Evolutionary conservation across 768 basidiomycete species (phyloP), one percentile per base, ranked within the genome.

Genomic region (Pisolithus sp.): DNA sequence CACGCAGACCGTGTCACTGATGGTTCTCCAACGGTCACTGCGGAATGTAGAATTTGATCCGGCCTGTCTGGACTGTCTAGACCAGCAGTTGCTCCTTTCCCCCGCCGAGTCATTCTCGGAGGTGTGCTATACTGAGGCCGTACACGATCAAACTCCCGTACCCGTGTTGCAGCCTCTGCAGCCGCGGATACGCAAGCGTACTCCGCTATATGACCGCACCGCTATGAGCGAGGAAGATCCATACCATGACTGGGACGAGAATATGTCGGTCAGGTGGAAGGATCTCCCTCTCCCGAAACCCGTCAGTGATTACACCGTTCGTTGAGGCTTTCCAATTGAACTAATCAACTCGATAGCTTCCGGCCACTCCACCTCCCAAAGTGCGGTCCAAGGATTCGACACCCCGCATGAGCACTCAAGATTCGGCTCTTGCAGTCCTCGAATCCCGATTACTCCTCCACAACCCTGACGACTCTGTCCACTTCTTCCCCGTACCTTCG

Each of bases 21-120:
- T 62, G 23, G 65, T 70, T 6, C 62, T 68, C 42, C 65, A 64
- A 30, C 67, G 68, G 38, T 70, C 67, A 13, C 57, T 70, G 26
- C 67, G 54, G 48, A 62, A 68, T 53, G 64, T 73, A 55, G 68
- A 71, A 48, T 67, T 76, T 53, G 73, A 75, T 59, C 62, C 67
- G 8, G 57, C 68, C 7, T 73, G 73, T 55, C 67, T 76, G 20
- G 63, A 73, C 52, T 65, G 65, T 37, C 70, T 76, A 36, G 75
- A 76, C 58, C 64, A 74, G 20, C 69, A 73, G 53, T 69, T 76
- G 0, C 67, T 76, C 10, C 58, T 68, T 28, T 65, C 68, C 0
- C 75, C 75, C 9, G 59, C 66, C 3, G 71, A 73, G 23, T 65
- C 73, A 23, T 76, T 74, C 55, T 71, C 72, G 4, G 75, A 75